phyloP scores from a whole-genome alignment of 2,329 filamentous ascomycete species.

The Calonectria montana region DNA sequence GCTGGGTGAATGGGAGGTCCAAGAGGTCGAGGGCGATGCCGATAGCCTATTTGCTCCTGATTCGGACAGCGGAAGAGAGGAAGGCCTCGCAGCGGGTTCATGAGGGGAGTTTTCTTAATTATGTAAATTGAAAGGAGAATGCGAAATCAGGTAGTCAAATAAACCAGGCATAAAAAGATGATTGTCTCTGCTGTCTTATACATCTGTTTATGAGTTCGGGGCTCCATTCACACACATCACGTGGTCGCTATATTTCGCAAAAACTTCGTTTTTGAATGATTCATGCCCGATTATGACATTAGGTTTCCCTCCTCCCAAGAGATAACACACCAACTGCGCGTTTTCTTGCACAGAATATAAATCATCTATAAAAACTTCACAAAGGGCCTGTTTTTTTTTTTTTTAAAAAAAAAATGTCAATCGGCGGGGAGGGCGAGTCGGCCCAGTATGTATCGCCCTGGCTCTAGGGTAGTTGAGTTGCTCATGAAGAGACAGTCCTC shows the following conservation, averaged over 20 bases:
- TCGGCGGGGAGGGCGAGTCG: conserved; percentile 31
- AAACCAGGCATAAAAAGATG: not conserved
- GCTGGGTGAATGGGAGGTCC: conserved; percentile 53
- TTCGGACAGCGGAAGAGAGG: conserved; percentile 26
- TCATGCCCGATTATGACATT: not conserved
- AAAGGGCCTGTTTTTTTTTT: not conserved
- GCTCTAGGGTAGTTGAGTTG: conserved; percentile 34
- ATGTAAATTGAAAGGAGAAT: not conserved
- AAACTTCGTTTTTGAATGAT: conserved; percentile 14
- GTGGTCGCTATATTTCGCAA: conserved; percentile 15
- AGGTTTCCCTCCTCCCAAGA: not conserved
- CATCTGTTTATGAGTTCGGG: not conserved
- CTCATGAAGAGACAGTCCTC: conserved; percentile 56
- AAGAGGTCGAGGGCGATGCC: conserved; percentile 56
- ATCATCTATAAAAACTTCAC: not conserved
- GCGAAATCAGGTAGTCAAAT: not conserved
- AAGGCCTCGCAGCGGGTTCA: not conserved
- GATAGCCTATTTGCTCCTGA: conserved; percentile 46
- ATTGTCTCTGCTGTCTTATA: not conserved
- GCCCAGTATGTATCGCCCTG: conserved; percentile 33
- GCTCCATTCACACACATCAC: conserved; percentile 24
- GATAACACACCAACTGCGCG: not conserved
- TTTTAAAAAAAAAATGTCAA: conserved; percentile 26
- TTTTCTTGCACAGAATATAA: not conserved
- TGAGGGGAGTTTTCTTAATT: not conserved